A percentile compares a stretch with the other conserved stretches of the same genome.
Evolutionary conservation across 129 eudicot species (phyloP).

Genomic region (Chrysanthemum lavandulifolium): DNA sequence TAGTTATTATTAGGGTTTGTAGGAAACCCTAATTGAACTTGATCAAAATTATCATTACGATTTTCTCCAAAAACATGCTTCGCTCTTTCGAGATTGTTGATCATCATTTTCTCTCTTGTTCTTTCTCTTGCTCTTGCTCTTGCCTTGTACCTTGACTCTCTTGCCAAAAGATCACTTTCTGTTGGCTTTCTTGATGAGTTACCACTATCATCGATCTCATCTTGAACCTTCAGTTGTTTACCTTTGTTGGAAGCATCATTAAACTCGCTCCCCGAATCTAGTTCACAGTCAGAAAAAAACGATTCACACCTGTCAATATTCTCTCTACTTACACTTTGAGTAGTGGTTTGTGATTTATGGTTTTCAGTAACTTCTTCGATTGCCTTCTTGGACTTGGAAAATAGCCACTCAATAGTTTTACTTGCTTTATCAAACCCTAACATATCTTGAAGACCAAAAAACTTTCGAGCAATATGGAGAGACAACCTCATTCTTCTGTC

Average conservation of each 20-base stretch:
- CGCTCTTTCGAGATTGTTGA: constrained; percentile 24
- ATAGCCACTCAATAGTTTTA: constrained; percentile 65
- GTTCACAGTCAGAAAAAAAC: constrained; percentile 13
- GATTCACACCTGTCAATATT: constrained; percentile 23
- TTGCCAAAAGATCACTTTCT: constrained; percentile 22
- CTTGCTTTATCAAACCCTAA: constrained; percentile 69
- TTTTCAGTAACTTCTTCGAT: constrained; percentile 42
- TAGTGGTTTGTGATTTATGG: constrained; percentile 24
- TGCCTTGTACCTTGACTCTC: constrained; percentile 47
- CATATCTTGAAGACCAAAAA: constrained; percentile 67
- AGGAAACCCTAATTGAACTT: constrained; percentile 33
- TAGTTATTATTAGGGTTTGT: constrained; percentile 39
- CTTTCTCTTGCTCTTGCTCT: constrained; percentile 62
- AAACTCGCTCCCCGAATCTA: constrained; percentile 19
- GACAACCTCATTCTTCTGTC: constrained; percentile 65
- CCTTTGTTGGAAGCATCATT: constrained; percentile 29
- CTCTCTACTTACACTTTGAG: constrained; percentile 24
- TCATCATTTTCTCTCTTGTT: constrained; percentile 47
- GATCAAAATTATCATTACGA: constrained; percentile 29
- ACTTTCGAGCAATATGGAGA: constrained; percentile 57
- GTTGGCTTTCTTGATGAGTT: constrained; percentile 17
- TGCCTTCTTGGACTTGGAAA: constrained; percentile 54
- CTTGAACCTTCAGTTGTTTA: constrained; percentile 25
- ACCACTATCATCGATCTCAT: constrained; percentile 18
- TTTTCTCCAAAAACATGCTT: constrained; percentile 14